phyloP scores from a whole-genome alignment of 257 asterid species.

The Fraxinus excelsior region DNA sequence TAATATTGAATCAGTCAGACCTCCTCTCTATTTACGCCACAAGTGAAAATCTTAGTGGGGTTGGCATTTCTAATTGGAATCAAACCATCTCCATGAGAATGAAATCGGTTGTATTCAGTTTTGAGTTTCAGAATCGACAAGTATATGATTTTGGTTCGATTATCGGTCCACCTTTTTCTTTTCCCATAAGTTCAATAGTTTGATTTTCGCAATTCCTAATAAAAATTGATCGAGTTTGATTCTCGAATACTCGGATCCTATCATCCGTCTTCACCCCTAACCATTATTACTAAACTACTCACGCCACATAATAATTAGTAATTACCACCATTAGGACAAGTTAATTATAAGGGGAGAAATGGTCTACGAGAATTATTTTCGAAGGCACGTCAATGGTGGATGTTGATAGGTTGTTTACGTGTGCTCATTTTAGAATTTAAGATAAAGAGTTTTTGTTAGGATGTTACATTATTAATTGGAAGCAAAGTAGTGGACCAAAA shows the following conservation, averaged over 20 bases:
- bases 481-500: not conserved
- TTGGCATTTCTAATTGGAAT: no score
- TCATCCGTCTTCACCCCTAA: no score
- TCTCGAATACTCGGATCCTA: not conserved
- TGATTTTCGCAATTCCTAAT: no score
- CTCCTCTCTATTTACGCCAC: not conserved
- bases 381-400: not conserved
- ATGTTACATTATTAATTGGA: no score
- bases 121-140: no score
- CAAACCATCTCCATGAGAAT: no score
- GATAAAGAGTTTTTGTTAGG: not conserved
- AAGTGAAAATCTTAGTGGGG: no score
- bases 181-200: no score
- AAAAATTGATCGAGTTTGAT: not conserved
- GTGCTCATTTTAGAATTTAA: not conserved
- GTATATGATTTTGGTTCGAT: no score
- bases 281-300: not conserved
- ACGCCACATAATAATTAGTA: not conserved
- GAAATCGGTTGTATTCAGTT: no score
- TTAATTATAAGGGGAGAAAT: not conserved
- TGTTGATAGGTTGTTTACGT: not conserved
- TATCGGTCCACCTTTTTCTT: no score
- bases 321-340: not conserved
- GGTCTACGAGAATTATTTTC: not conserved
- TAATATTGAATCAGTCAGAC: conserved; percentile 14